Evolutionary conservation across 2,329 filamentous ascomycete genomes (phyloP), one percentile per base, ranked within the genome.

Genomic region (Penicillium paneum): DNA sequence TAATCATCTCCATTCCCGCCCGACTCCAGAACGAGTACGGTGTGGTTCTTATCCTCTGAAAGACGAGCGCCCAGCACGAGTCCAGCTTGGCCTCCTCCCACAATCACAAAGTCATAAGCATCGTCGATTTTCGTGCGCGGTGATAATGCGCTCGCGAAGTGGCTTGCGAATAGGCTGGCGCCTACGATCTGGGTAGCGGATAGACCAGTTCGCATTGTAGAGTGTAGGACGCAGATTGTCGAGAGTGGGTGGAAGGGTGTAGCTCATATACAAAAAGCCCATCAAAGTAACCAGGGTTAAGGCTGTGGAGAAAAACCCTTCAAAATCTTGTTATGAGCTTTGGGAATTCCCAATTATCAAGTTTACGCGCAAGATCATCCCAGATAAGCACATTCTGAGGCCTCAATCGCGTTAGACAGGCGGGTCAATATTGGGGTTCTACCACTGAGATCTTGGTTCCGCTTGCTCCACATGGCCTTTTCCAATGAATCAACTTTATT

Each of bases 41-140:
- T 70, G 41, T 70, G 62, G n/a, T 70, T 71, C 1, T 55, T 56
- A 47, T 78, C 66, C 52, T 81, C 76, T 1, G 78, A 75, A 3
- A 84, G 55, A 26, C 67, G 63, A 34, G 51, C 60, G 29, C 66
- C 67, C 11, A 83, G 68, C 1, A 74, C 75, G n/a, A 83, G 70
- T 15, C 81, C 81, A 13, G 80, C 79, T 7, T 79, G 82, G 7
- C 81, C 81, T 34, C 81, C 81, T 31, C 82, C 81, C 21, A 83
- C 67, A 52, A 84, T 64, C 36, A 83, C 59, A 54, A 69, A 68
- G 46, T 69, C 67, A 31, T 68, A 69, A 3, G 64, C 58, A 39
- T 69, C 63, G 2, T 54, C 51, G 41, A 71, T 66, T 55, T 67
- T 41, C 36, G 66, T 62, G 54, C 66, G 54, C 51, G 66, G 62